phyloP scores from a whole-genome alignment of 73 alveolate species.

The Tetrahymena borealis region DNA sequence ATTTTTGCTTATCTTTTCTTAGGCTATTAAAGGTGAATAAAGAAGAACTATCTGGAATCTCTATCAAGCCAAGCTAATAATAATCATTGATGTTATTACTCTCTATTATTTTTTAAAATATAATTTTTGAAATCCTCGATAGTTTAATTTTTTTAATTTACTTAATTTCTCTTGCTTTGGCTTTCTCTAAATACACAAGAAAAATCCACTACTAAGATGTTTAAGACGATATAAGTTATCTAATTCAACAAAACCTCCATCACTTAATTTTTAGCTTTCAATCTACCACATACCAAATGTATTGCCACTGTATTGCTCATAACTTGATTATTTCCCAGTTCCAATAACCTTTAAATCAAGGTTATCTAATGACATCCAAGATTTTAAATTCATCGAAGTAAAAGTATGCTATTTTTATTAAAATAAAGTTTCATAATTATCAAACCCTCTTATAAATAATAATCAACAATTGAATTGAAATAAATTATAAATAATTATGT shows the following conservation, averaged over 20 bases:
- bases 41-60: background rate
- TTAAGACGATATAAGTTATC: conserved; percentile 14
- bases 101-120: background rate
- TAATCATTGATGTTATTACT: background rate
- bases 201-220: conserved; percentile 33
- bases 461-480: too few relatives aligned
- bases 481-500: too few relatives aligned
- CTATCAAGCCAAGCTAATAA: background rate
- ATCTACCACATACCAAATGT: conserved; percentile 34
- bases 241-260: conserved; percentile 18
- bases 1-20: background rate
- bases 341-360: background rate
- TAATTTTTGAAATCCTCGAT: background rate
- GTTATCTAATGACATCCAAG: background rate
- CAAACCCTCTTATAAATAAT: too few relatives aligned
- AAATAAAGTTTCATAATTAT: background rate
- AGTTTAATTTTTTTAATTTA: background rate
- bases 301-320: conserved; percentile 38
- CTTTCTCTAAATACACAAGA: background rate
- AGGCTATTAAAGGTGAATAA: background rate
- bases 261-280: conserved; percentile 12
- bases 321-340: background rate
- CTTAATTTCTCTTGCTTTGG: background rate
- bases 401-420: background rate
- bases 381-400: background rate